Evolutionary conservation across 164 flowering plant species (phyloP).

Genomic region (Kalanchoe fedtschenkoi): DNA sequence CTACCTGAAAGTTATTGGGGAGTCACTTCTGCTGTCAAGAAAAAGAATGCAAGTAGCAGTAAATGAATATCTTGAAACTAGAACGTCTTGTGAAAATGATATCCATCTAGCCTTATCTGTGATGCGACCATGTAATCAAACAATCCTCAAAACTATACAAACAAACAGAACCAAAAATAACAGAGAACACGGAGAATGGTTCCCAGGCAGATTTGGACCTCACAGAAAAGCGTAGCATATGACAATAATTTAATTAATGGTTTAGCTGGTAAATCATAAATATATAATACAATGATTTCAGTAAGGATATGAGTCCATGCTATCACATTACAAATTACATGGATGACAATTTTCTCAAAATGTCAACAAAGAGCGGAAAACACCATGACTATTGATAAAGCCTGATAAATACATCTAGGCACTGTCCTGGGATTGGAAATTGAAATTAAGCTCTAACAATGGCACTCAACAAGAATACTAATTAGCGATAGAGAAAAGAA

Average conservation of each 20-base stretch:
- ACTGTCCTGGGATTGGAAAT: too few species aligned
- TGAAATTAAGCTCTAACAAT: too few species aligned
- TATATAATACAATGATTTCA: not conserved
- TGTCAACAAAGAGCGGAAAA: not conserved
- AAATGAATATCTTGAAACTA: not conserved
- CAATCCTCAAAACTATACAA: too few species aligned
- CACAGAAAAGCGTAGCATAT: too few species aligned
- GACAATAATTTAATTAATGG: too few species aligned
- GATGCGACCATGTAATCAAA: too few species aligned
- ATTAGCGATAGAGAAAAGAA: not conserved
- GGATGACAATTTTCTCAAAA: not conserved
- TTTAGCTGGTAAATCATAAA: too few species aligned
- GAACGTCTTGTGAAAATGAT: not conserved
- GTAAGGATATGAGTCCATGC: not conserved
- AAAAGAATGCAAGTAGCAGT: not conserved
- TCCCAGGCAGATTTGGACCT: too few species aligned
- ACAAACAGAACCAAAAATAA: too few species aligned
- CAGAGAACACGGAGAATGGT: too few species aligned
- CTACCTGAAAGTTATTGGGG: conserved; percentile 49
- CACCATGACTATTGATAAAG: not conserved
- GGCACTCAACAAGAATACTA: not conserved
- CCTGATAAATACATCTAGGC: not conserved
- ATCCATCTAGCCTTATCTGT: too few species aligned
- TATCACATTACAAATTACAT: not conserved
- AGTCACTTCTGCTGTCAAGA: not conserved